Percentiles rank a stretch among this genome's conserved stretches.
phyloP scores from a whole-genome alignment of 2,329 filamentous ascomycete genomes.

The Passalora sequoiae region DNA sequence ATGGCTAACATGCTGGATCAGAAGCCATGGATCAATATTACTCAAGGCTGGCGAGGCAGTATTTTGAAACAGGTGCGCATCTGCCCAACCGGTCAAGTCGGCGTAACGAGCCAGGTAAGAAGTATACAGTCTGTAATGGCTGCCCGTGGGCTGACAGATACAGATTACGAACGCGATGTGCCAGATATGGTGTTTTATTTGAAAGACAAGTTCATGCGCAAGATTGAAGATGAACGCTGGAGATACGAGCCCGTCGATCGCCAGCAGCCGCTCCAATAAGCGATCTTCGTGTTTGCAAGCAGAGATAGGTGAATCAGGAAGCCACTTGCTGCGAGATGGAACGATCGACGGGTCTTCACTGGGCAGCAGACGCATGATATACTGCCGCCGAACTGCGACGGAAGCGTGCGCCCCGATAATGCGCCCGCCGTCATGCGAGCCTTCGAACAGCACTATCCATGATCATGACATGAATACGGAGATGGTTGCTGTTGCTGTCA shows the following conservation, averaged over 20 bases:
- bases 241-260: conserved; percentile 24
- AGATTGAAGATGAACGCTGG: conserved; percentile 28
- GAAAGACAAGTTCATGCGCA: conserved; percentile 23
- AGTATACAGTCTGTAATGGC: not conserved
- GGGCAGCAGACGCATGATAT: no score
- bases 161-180: conserved; percentile 25
- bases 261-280: not conserved
- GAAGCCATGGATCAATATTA: conserved; percentile 22
- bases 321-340: not conserved
- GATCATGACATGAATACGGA: no score
- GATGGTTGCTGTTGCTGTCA: no score
- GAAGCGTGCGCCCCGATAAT: no score
- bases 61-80: conserved; percentile 26
- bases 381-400: no score
- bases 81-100: conserved; percentile 16
- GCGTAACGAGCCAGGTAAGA: conserved; percentile 26
- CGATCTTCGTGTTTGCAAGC: no score
- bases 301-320: no score
- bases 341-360: not conserved
- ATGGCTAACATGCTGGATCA: conserved; percentile 1
- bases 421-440: no score
- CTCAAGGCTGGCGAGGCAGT: conserved; percentile 21
- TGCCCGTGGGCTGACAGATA: conserved; percentile 1
- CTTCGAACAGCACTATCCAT: no score
- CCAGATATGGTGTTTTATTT: conserved; percentile 22